phyloP scores from a whole-genome alignment of 2,329 filamentous ascomycete genomes.

The Dactylellina cionopaga region DNA sequence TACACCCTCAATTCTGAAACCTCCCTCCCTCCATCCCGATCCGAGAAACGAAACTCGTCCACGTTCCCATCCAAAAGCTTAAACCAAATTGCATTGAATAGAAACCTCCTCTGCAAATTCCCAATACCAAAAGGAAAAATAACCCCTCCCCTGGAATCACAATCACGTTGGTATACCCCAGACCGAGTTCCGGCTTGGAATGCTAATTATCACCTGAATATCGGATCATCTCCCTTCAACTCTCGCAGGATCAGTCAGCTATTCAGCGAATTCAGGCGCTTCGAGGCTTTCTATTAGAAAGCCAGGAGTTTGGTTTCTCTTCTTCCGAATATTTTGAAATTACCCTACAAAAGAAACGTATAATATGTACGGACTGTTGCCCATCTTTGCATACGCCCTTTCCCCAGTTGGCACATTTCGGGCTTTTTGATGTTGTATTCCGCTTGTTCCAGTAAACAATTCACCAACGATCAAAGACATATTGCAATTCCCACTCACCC shows the following conservation, averaged over 20 bases:
- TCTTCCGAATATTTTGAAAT: neutral
- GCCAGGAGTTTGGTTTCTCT: slow-evolving; percentile 6
- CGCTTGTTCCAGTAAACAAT: too few species aligned
- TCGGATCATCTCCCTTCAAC: neutral
- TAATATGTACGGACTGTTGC: too few species aligned
- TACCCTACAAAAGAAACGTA: neutral
- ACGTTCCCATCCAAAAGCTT: neutral
- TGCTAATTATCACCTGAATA: slow-evolving; percentile 40
- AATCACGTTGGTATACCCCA: slow-evolving; percentile 35
- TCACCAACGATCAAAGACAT: too few species aligned
- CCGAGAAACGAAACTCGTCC: neutral
- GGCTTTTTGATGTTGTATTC: too few species aligned
- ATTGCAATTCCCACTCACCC: too few species aligned
- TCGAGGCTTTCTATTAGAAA: slow-evolving; percentile 20
- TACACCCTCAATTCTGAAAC: neutral
- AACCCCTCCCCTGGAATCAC: slow-evolving; percentile 18
- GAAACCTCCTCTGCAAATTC: neutral
- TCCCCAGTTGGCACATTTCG: too few species aligned
- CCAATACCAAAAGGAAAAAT: slow-evolving; percentile 18
- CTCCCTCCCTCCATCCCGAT: neutral
- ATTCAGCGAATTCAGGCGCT: too few species aligned
- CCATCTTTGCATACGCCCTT: too few species aligned
- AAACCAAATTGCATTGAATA: neutral
- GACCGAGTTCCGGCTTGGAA: slow-evolving; percentile 25
- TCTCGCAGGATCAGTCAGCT: too few species aligned